Base-by-base conservation (phyloP, 2,329 filamentous ascomycete genomes). In the Diaporthe citri region DNA sequence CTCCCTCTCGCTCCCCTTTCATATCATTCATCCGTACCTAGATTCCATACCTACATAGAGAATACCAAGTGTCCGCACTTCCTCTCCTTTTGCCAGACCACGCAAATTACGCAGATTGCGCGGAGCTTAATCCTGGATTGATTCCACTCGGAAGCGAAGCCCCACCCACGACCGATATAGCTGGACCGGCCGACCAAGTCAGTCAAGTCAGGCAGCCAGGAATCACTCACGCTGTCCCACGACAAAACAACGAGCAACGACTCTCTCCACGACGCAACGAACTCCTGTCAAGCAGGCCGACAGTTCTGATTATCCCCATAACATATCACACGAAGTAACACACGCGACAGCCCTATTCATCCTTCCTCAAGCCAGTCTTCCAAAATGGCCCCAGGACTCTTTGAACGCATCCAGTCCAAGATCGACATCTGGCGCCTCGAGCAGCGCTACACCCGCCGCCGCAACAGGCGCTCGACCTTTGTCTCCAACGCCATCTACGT, bases 381-480 rank as follows among this genome's bases (percentile, higher is more conserved):
- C 80, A 48, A 60, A 36, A 89, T 89, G 87, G 87, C 86, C 69
- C 85, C 87, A 80, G 87, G 86, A 79, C 81, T 92, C 80, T 81
- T 93, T 79, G 88, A 90, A 76, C 88, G 89, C 82, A 89, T 92
- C 82, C 88, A 92, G 79, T 88, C 90, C 76, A 91, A 94, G 88
- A 88, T 97, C 80, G 95, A 98, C 88, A 91, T 98, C 81, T 97
- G 97, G 89, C 94, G 95, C 67, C 93, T 98, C 79, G 96, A 98
- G 87, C 93, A 98, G 87, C 93, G 95, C 80, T 98, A 98, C 88
- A 97, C 96, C 70, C 94, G 94, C 81, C 93, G 95, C 83, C 95
- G 96, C 81, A 86, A 92, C 80, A 94, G 96, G 80, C 95, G 96
- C 83, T 96, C 93, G 72, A 97, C 94, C 76, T 98, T 97, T 84